Percentiles rank a stretch among this genome's conserved stretches.
Conservation (phyloP, 768 basidiomycete species). For the Naganishia kalamii region DNA sequence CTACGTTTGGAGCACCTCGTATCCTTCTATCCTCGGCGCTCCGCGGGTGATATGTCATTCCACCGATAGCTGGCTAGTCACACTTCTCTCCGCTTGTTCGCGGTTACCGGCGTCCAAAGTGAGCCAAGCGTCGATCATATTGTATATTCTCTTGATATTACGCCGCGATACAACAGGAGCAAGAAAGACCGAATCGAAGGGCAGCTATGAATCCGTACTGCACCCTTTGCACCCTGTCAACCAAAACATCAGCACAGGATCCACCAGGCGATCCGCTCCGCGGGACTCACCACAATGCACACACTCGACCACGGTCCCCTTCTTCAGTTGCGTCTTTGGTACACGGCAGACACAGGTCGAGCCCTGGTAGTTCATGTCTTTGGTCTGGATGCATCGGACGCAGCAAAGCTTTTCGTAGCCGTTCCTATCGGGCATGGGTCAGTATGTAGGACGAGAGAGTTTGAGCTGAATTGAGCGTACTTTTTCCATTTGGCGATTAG, state of each 20-base stretch:
- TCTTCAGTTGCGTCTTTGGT: conserved; percentile 84
- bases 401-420: conserved; percentile 99
- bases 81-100: too few relatives aligned
- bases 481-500: conserved; percentile 99
- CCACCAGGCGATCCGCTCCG: too few relatives aligned
- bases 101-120: too few relatives aligned
- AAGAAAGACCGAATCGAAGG: background rate
- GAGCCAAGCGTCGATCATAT: background rate
- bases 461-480: conserved; percentile 41
- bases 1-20: too few relatives aligned
- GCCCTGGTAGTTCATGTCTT: conserved; percentile 98
- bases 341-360: conserved; percentile 97
- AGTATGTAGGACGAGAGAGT: background rate
- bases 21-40: too few relatives aligned
- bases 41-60: too few relatives aligned
- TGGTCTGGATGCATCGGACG: conserved; percentile 89
- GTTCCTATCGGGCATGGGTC: conserved; percentile 26
- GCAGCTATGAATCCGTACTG: background rate
- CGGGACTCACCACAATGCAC: conserved; percentile 80
- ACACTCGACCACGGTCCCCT: conserved; percentile 89
- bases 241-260: background rate
- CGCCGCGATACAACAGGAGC: background rate
- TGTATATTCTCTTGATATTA: background rate
- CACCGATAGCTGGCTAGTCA: too few relatives aligned
- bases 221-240: conserved; percentile 3